Conservation (phyloP, 208 protist species). For the Acanthamoeba castellanii region DNA sequence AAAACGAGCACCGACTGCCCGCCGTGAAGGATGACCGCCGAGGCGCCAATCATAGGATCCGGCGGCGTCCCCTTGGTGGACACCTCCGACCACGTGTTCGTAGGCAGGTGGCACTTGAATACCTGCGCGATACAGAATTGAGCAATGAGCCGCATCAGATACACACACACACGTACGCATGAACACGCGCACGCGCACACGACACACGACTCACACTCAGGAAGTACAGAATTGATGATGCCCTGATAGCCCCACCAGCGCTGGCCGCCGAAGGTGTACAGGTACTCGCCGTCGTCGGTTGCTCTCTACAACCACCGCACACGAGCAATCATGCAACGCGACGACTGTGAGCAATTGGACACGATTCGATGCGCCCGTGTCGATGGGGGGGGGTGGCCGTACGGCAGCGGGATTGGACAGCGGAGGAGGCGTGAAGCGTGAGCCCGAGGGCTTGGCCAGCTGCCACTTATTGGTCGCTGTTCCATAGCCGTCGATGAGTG, state of each 20-base stretch:
- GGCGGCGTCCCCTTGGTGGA: background rate
- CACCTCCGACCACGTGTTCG: background rate
- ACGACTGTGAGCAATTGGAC: too few species aligned
- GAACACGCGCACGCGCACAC: too few species aligned
- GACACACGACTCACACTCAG: background rate
- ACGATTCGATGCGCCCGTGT: too few species aligned
- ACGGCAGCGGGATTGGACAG: constrained; percentile 10
- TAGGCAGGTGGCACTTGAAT: background rate
- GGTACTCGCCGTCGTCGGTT: background rate
- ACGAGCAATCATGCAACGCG: too few species aligned
- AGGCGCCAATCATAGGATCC: background rate
- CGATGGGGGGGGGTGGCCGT: background rate
- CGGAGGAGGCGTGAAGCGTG: background rate
- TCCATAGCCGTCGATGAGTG: background rate
- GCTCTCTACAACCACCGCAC: too few species aligned
- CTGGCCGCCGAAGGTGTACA: constrained; percentile 46
- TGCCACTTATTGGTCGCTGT: background rate
- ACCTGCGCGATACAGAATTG: background rate
- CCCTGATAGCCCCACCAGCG: constrained; percentile 31
- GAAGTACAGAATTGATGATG: constrained; percentile 16
- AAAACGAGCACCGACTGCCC: background rate
- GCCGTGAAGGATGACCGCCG: background rate
- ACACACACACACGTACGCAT: background rate
- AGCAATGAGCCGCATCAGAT: background rate
- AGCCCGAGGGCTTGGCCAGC: background rate